Conservation (phyloP, 1,284 basidiomycete genomes). For the Vanrija sp. region DNA sequence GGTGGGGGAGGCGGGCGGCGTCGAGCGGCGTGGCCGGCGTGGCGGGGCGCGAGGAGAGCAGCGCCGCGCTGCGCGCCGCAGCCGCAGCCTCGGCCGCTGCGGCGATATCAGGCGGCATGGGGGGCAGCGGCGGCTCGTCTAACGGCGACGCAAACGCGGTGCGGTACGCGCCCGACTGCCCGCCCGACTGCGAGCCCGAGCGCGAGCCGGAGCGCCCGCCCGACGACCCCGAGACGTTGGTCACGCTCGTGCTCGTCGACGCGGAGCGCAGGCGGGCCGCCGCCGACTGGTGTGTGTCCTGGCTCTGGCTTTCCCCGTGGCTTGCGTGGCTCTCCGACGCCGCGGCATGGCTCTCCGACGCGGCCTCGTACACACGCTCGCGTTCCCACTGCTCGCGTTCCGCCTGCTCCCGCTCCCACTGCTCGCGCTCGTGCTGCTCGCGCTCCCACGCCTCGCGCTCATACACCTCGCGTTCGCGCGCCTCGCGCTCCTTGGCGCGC, state of each 20-base stretch:
- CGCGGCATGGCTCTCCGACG: not conserved
- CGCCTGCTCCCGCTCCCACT: not conserved
- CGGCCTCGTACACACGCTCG: not conserved
- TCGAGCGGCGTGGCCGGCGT: not conserved
- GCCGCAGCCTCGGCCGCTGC: slow-evolving; percentile 6
- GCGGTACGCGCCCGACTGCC: not conserved
- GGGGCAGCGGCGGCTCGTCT: not conserved
- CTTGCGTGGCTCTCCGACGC: not conserved
- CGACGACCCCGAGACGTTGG: not conserved
- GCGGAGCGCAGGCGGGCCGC: not conserved
- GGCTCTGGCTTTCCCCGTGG: not conserved
- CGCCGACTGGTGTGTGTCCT: too few species aligned
- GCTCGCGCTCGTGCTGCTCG: not conserved
- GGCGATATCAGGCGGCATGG: slow-evolving; percentile 1
- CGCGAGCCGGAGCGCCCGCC: not conserved
- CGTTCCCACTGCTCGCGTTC: not conserved
- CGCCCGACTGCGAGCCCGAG: not conserved
- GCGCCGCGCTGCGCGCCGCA: not conserved
- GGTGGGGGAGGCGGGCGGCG: not conserved
- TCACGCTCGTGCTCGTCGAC: not conserved
- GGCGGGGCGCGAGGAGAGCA: not conserved
- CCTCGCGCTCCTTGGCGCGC: slow-evolving; percentile 9
- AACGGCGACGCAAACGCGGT: not conserved
- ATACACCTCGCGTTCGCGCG: not conserved
- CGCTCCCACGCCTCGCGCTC: slow-evolving; percentile 3